phyloP scores from a whole-genome alignment of 257 asterid genomes.

The Thymus quinquecostatus region DNA sequence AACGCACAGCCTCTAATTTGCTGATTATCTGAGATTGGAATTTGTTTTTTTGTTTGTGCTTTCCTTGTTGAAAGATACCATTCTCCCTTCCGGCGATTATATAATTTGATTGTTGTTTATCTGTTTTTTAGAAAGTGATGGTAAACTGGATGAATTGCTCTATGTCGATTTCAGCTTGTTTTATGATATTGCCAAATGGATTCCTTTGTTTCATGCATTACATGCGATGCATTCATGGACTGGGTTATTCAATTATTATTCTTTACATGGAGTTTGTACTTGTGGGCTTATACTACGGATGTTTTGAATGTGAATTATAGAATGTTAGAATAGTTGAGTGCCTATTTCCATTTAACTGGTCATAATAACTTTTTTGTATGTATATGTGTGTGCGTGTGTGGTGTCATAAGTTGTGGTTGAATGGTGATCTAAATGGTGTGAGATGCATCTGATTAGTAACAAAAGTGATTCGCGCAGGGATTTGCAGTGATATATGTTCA shows the following conservation, averaged over 20 bases:
- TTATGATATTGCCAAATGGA: background rate
- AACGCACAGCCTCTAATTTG: constrained; percentile 3
- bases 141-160: background rate
- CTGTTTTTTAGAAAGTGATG: background rate
- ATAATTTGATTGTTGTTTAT: background rate
- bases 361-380: background rate
- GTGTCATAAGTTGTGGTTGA: background rate
- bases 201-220: background rate
- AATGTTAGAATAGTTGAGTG: constrained; percentile 1
- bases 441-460: constrained; percentile 11
- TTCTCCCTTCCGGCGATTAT: background rate
- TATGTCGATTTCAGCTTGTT: background rate
- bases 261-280: background rate
- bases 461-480: background rate
- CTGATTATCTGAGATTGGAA: constrained; percentile 3
- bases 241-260: constrained; percentile 7
- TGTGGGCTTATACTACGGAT: background rate
- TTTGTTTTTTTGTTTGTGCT: constrained; percentile 8
- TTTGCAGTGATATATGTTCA: too few relatives aligned
- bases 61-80: background rate
- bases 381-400: too few relatives aligned
- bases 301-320: background rate
- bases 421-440: background rate
- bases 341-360: constrained; percentile 1
- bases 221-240: constrained; percentile 6